Percentiles rank a stretch among this genome's conserved stretches.
Evolutionary conservation across 441 rosid species (phyloP).

Genomic region (Adansonia grandidieri): DNA sequence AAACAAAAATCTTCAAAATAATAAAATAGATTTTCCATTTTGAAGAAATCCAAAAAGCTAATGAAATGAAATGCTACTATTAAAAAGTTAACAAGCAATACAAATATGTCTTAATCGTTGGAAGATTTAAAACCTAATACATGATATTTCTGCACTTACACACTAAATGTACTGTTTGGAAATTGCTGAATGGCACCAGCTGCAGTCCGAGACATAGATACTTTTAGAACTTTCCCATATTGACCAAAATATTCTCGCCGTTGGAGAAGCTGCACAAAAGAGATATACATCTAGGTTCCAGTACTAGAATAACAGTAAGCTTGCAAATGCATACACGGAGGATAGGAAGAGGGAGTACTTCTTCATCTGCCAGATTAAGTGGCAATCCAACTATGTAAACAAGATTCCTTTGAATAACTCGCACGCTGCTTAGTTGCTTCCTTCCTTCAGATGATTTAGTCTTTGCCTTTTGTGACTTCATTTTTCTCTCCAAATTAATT

Average conservation of each 20-base stretch:
- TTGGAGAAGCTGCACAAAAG: slow-evolving; percentile 56
- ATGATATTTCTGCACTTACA: slow-evolving; percentile 52
- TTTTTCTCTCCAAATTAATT: slow-evolving; percentile 53
- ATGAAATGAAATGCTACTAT: background rate
- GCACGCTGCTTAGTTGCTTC: slow-evolving; percentile 61
- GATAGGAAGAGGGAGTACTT: slow-evolving; percentile 36
- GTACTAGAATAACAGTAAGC: slow-evolving; percentile 11
- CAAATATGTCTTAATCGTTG: background rate
- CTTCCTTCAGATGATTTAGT: slow-evolving; percentile 59
- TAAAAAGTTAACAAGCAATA: background rate
- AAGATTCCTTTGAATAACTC: slow-evolving; percentile 70
- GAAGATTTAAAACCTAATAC: background rate
- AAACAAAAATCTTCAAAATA: background rate
- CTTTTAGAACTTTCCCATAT: slow-evolving; percentile 72
- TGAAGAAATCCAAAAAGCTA: background rate
- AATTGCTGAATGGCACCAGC: slow-evolving; percentile 64
- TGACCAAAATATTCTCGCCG: slow-evolving; percentile 63
- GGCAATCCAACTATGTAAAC: slow-evolving; percentile 70
- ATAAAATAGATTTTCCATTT: background rate
- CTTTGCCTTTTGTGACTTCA: slow-evolving; percentile 59
- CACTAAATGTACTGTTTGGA: slow-evolving; percentile 72
- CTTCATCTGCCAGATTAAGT: slow-evolving; percentile 65
- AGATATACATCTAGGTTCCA: slow-evolving; percentile 9
- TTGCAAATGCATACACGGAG: background rate
- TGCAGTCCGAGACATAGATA: slow-evolving; percentile 64